Evolutionary conservation across 495 filamentous ascomycete genomes (phyloP), one percentile per base, ranked within the genome.

Genomic region (Tetracladium setigerum): DNA sequence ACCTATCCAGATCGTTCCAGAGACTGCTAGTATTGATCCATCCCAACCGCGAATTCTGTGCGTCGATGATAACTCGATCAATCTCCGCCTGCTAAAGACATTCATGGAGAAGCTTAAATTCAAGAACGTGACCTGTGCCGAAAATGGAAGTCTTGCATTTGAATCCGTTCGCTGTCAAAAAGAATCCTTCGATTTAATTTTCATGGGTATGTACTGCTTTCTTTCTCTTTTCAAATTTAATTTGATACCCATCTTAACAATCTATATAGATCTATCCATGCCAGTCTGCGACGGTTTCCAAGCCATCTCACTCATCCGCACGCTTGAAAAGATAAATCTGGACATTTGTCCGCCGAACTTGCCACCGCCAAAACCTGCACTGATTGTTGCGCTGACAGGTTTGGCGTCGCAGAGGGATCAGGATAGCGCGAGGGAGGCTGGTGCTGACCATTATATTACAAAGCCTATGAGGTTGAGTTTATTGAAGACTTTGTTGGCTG

Each of bases 331-430:
- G 5, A 12, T 18, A 46, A 22, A 24, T 16, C 4, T 65, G 67
- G 0, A 27, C 12, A 42, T 33, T 39, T 3, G 22, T 7, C 22
- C 22, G 22, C 22, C 22, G 22, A 27, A 27, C 22, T 7, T 27
- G 7, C 22, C 22, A 27, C 22, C 22, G 7, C 35, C 51, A 1
- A 40, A 33, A 11, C 44, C 51, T 1, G 70, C 74, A n/a, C 70
- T 72, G 33, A 82, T 88, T 41, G 76, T 86, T 42, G 84, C 83
- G 1, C 65, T 87, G n/a, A 86, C 83, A 0, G 83, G 84, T 0
- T 62, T 86, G 9, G 79, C 77, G 33, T 78, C 73, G 33, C 70
- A 74, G 16, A 64, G 71, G 6, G 79, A 79, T 49, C 73, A 79
- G 53, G 70, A 72, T 3, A 75, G 83, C 51, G 83, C 83, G 0